Conservation (phyloP, 2,329 filamentous ascomycete species). For the Catunica adiposa region DNA sequence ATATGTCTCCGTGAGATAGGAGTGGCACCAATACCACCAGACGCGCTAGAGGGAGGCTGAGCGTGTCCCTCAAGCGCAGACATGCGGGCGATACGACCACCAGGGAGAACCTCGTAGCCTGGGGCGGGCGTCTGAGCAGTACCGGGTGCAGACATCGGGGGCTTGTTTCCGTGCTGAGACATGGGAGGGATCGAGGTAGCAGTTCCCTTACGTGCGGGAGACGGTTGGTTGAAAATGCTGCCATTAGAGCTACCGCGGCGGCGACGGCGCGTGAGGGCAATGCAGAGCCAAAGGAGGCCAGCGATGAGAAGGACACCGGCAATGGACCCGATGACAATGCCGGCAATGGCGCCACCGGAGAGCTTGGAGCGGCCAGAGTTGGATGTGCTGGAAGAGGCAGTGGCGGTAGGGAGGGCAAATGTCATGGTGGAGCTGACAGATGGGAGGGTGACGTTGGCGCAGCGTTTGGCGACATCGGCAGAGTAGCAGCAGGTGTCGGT, state of each 20-base stretch:
- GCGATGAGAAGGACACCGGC: constrained; percentile 53
- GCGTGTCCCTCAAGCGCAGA: constrained; percentile 71
- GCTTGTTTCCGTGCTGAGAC: constrained; percentile 15
- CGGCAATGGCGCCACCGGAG: constrained; percentile 77
- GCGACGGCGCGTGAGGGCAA: constrained; percentile 33
- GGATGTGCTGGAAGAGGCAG: constrained; percentile 27
- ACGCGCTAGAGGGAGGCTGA: constrained; percentile 33
- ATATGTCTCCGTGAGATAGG: constrained; percentile 20
- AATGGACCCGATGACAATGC: constrained; percentile 70
- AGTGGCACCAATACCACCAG: constrained; percentile 9
- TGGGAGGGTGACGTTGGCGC: constrained; percentile 61
- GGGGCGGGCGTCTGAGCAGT: constrained; percentile 17
- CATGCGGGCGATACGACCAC: constrained; percentile 87
- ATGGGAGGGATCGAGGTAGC: constrained; percentile 26
- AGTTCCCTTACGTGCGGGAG: constrained; percentile 43
- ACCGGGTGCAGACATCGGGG: constrained; percentile 12
- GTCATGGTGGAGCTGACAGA: constrained; percentile 53
- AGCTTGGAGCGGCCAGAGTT: constrained; percentile 28
- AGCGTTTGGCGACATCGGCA: constrained; percentile 56
- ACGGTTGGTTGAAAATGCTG: constrained; percentile 79
- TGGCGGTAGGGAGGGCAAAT: constrained; percentile 33
- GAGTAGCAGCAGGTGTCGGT: constrained; percentile 92
- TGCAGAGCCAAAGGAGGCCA: constrained; percentile 51
- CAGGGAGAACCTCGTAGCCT: constrained; percentile 62
- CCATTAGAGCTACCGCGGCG: constrained; percentile 43